Evolutionary conservation across 1,139 yeast genomes (phyloP).

Genomic region (Scheffersomyces segobiensis): DNA sequence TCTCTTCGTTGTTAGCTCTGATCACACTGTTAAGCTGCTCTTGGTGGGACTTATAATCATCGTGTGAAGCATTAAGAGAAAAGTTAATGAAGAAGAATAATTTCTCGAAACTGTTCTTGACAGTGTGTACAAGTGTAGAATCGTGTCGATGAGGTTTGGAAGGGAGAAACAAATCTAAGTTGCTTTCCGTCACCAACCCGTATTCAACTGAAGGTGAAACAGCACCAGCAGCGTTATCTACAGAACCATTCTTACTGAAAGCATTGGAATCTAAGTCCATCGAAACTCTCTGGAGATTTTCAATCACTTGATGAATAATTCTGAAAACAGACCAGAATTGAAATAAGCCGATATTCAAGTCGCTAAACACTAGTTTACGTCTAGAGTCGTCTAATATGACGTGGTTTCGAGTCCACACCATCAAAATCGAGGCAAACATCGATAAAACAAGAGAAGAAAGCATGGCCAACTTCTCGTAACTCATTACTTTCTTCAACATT

Average conservation of each 20-base stretch:
- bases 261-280: slow-evolving; percentile 4
- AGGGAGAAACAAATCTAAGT: slow-evolving; percentile 7
- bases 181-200: slow-evolving; percentile 10
- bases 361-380: slow-evolving; percentile 30
- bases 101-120: slow-evolving; percentile 7
- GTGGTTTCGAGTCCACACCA: slow-evolving; percentile 26
- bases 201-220: slow-evolving; percentile 6
- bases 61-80: slow-evolving; percentile 4
- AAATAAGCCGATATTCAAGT: slow-evolving; percentile 31
- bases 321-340: slow-evolving; percentile 31
- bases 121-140: slow-evolving; percentile 3
- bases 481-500: slow-evolving; percentile 14
- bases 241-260: slow-evolving; percentile 1
- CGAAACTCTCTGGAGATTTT: slow-evolving; percentile 6
- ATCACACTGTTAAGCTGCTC: slow-evolving; percentile 1
- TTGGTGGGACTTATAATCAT: slow-evolving; percentile 2
- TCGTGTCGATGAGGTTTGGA: background rate
- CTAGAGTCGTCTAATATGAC: slow-evolving; percentile 30
- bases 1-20: background rate
- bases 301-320: slow-evolving; percentile 12
- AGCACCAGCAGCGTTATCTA: background rate
- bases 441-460: slow-evolving; percentile 25
- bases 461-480: slow-evolving; percentile 25
- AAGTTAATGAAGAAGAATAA: slow-evolving; percentile 1
- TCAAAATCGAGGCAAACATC: slow-evolving; percentile 22